phyloP scores from a whole-genome alignment of 495 filamentous ascomycete species.

The Hyaloscypha hepaticicola region DNA sequence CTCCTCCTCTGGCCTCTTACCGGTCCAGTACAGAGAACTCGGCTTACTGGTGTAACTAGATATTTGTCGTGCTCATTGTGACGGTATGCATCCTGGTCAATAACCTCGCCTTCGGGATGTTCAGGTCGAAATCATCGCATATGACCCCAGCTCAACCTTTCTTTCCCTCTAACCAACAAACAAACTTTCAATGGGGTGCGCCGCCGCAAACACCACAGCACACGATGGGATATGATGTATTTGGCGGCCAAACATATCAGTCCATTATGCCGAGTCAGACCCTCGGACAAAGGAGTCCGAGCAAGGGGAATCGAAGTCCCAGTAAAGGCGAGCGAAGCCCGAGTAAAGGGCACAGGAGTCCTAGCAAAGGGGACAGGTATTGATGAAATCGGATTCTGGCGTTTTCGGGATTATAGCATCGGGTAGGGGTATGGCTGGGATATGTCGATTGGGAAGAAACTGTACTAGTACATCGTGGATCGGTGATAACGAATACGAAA shows the following conservation, averaged over 20 bases:
- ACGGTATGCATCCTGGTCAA: constrained; percentile 54
- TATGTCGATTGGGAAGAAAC: constrained; percentile 7
- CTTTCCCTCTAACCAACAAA: constrained; percentile 16
- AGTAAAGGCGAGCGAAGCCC: constrained; percentile 29
- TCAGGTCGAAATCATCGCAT: constrained; percentile 36
- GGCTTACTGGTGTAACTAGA: constrained; percentile 31
- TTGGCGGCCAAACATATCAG: constrained; percentile 16
- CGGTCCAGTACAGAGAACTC: background rate
- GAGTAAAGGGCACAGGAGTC: constrained; percentile 19
- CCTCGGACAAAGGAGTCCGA: constrained; percentile 29
- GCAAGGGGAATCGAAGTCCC: constrained; percentile 28
- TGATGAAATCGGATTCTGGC: constrained; percentile 7
- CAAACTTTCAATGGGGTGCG: constrained; percentile 28
- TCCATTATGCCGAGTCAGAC: constrained; percentile 32
- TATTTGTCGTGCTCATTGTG: constrained; percentile 53
- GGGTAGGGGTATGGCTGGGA: background rate
- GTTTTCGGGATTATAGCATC: background rate
- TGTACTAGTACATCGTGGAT: constrained; percentile 5
- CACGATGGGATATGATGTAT: constrained; percentile 18
- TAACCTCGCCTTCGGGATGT: constrained; percentile 55
- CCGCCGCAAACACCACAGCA: constrained; percentile 26
- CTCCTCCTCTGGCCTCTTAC: background rate
- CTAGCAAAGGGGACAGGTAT: constrained; percentile 12
- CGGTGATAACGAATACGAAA: background rate
- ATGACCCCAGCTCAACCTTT: constrained; percentile 28